Conservation (phyloP, 2,329 filamentous ascomycete genomes). For the Fusarium miscanthi region DNA sequence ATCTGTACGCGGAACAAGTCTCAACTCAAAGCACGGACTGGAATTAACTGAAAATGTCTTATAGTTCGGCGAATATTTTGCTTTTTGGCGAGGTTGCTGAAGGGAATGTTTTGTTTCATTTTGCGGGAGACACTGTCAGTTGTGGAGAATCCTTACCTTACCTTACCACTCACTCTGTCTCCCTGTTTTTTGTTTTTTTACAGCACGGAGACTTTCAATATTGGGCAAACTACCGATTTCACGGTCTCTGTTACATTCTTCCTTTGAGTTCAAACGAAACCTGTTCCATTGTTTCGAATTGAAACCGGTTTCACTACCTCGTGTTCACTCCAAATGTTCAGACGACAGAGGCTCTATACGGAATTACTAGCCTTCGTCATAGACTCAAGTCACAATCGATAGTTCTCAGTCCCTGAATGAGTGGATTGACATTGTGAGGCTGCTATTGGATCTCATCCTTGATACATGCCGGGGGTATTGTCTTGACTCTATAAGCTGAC, state of each 20-base stretch:
- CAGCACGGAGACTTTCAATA: neutral
- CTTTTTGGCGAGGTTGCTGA: slow-evolving; percentile 20
- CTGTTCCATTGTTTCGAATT: slow-evolving; percentile 20
- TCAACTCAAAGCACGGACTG: slow-evolving; percentile 25
- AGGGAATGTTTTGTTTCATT: slow-evolving; percentile 36
- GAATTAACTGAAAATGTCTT: neutral
- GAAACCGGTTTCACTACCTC: slow-evolving; percentile 19
- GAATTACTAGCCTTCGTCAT: neutral
- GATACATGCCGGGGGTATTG: slow-evolving; percentile 16
- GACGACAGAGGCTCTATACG: neutral
- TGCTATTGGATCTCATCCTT: slow-evolving; percentile 27
- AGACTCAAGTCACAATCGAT: neutral
- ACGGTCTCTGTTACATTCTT: slow-evolving; percentile 14
- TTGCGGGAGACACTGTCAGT: slow-evolving; percentile 14
- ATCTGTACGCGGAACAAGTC: slow-evolving; percentile 21
- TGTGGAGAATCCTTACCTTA: slow-evolving; percentile 22
- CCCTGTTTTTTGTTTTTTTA: slow-evolving; percentile 10
- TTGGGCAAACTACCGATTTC: neutral
- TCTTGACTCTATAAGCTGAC: slow-evolving; percentile 21
- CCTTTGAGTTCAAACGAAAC: slow-evolving; percentile 12
- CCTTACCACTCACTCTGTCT: slow-evolving; percentile 2
- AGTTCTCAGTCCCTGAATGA: neutral
- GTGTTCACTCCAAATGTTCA: neutral
- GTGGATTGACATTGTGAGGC: neutral
- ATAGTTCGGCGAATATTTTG: slow-evolving; percentile 7